A percentile compares a stretch with the other conserved stretches of the same genome.
phyloP scores from a whole-genome alignment of 23 red algal genomes.

The Gracilaria domingensis region DNA sequence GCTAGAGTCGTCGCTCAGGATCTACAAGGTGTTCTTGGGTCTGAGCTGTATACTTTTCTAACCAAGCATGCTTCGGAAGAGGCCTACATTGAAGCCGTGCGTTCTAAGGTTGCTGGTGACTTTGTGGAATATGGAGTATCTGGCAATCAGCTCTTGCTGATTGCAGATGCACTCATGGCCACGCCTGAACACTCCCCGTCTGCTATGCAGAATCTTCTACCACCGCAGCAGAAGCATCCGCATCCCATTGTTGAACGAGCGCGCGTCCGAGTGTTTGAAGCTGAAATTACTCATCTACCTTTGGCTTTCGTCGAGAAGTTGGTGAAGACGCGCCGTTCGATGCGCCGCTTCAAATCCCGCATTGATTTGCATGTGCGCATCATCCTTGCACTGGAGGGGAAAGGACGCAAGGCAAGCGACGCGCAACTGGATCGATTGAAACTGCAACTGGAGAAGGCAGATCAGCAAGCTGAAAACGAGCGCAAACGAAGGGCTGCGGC shows the following conservation, averaged over 20 bases:
- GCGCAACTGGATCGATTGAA: slow-evolving; percentile 46
- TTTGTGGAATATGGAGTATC: slow-evolving; percentile 65
- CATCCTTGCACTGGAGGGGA: slow-evolving; percentile 46
- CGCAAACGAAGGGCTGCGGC: slow-evolving; percentile 21
- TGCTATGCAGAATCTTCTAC: background rate
- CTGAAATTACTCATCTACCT: slow-evolving; percentile 59
- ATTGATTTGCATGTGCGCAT: slow-evolving; percentile 58
- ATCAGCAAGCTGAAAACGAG: slow-evolving; percentile 42
- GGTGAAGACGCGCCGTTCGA: background rate
- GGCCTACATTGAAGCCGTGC: background rate
- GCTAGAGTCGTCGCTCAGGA: slow-evolving; percentile 6
- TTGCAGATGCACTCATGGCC: background rate
- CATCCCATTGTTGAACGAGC: slow-evolving; percentile 18
- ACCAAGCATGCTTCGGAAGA: background rate
- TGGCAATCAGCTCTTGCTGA: background rate
- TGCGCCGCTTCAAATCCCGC: slow-evolving; percentile 29
- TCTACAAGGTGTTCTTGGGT: slow-evolving; percentile 11
- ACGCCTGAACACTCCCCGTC: background rate
- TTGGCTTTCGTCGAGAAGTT: slow-evolving; percentile 47
- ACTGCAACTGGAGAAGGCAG: slow-evolving; percentile 61
- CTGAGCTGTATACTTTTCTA: background rate
- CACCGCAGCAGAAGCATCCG: background rate
- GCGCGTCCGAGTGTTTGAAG: slow-evolving; percentile 68
- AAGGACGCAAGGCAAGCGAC: slow-evolving; percentile 36
- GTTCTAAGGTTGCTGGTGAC: slow-evolving; percentile 8